Evolutionary conservation across 495 filamentous ascomycete species (phyloP).

Genomic region (Penicillium cosmopolitanum): DNA sequence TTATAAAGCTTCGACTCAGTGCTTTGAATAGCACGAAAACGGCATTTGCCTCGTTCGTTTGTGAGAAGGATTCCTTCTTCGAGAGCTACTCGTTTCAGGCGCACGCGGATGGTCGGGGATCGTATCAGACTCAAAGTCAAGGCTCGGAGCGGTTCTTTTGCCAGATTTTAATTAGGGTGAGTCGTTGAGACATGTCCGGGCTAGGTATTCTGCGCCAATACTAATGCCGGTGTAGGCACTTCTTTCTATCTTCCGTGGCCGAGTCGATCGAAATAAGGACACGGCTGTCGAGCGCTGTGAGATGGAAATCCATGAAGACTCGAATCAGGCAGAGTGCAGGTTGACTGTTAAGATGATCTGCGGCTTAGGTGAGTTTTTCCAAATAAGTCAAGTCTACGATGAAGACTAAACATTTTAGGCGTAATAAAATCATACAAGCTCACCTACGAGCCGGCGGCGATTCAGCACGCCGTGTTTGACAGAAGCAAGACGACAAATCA

Average conservation of each 20-base stretch:
- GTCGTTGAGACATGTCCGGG: not conserved
- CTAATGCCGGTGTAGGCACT: conserved; percentile 55
- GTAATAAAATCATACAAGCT: conserved; percentile 91
- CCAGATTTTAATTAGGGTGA: conserved; percentile 71
- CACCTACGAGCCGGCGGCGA: conserved; percentile 80
- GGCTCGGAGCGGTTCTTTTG: conserved; percentile 65
- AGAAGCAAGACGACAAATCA: conserved; percentile 66
- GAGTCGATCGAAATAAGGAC: conserved; percentile 70
- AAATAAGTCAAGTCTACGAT: not conserved
- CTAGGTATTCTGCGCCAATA: not conserved
- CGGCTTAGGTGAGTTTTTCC: conserved; percentile 69
- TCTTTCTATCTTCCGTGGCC: conserved; percentile 73
- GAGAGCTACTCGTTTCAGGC: conserved; percentile 61
- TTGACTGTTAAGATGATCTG: conserved; percentile 82
- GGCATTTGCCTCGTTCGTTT: conserved; percentile 81
- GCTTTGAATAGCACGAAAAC: conserved; percentile 92
- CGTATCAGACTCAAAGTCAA: conserved; percentile 11
- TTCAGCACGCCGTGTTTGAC: conserved; percentile 89
- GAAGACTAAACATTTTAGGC: conserved; percentile 48
- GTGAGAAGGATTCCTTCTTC: conserved; percentile 79
- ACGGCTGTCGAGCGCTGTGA: conserved; percentile 86
- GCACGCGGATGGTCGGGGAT: conserved; percentile 8
- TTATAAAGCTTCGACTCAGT: conserved; percentile 72
- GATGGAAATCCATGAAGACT: conserved; percentile 75
- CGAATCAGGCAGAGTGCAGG: conserved; percentile 72